Evolutionary conservation across 2,329 filamentous ascomycete species (phyloP), one percentile per base, ranked within the genome.

Genomic region (Pseudocercospora crystallina): DNA sequence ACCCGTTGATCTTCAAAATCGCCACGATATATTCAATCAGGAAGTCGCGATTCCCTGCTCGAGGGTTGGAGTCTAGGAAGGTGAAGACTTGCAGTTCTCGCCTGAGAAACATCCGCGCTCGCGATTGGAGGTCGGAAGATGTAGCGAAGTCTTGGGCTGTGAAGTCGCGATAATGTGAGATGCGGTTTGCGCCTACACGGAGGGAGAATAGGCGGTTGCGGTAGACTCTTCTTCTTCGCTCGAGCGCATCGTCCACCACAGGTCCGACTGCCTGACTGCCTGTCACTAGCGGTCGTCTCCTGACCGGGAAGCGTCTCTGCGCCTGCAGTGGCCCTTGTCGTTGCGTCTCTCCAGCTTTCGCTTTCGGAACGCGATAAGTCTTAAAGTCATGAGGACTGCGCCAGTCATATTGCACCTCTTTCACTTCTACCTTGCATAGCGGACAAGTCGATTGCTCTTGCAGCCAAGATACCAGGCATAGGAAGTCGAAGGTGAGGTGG

Each of bases 11-110:
- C 67, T 89, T 91, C 51, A 96, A 72, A 15, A 96, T 87, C 8
- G 87, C 86, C 35, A 96, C 72, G 46, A 95, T 82, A 67, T 95
- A 96, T 63, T 95, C 89, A 8, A 96, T 78, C 9, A 96, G 70
- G 56, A 91, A 95, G 64, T 95, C 90, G 9, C 60, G 56, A 62
- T 62, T 50, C 14, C 59, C 45, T 31, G 54, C 45, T 51, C 61
- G 43, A 43, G 65, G 49, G 61, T 61, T 30, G 5, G 44, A 52
- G 44, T 77, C 72, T 10, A 95, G 75, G 62, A 91, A 94, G 12
- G 80, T 78, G 61, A 96, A 96, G 13, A 95, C 89, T 47, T 84
- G 83, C 3, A 96, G 74, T 66, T 97, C 92, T 37, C 92, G 81
- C 1, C 90, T 81, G 43, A 96, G 82, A 81, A 89, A 97, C 54